phyloP scores from a whole-genome alignment of 148 eudicot genomes.

The Rhododendron ovatum region DNA sequence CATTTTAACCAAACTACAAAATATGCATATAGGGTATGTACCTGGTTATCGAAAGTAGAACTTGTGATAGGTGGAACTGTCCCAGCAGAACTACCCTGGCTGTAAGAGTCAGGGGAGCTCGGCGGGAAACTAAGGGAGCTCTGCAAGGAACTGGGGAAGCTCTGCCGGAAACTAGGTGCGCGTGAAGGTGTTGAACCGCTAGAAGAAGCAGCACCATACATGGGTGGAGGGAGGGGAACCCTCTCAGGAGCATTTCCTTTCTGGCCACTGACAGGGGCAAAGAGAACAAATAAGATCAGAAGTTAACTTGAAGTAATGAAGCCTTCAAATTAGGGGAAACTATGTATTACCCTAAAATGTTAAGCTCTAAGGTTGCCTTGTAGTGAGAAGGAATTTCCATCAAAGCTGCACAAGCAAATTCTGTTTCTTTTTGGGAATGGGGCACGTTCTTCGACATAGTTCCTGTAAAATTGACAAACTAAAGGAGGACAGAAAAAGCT shows the following conservation, averaged over 20 bases:
- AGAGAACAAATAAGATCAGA: conserved; percentile 7
- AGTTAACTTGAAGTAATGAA: conserved; percentile 1
- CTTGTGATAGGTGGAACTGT: conserved; percentile 34
- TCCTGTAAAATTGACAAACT: conserved; percentile 95
- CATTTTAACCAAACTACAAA: not conserved
- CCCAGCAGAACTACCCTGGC: conserved; percentile 20
- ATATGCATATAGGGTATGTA: conserved; percentile 6
- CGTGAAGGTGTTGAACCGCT: conserved; percentile 39
- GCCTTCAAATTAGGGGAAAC: not conserved
- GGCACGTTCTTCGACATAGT: conserved; percentile 75
- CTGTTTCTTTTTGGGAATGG: conserved; percentile 73
- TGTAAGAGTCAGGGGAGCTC: conserved; percentile 30
- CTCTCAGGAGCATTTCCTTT: conserved; percentile 58
- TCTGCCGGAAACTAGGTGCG: conserved; percentile 40
- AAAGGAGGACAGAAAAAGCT: not conserved
- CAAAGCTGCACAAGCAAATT: conserved; percentile 80
- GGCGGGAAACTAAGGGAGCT: conserved; percentile 40
- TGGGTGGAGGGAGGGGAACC: conserved; percentile 76
- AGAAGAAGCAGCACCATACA: conserved; percentile 38
- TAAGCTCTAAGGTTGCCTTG: conserved; percentile 78
- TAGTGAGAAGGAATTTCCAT: conserved; percentile 97
- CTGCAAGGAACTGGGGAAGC: conserved; percentile 40
- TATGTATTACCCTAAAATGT: conserved; percentile 59
- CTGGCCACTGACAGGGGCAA: conserved; percentile 39
- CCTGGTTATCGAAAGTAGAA: conserved; percentile 60